Base-by-base conservation (phyloP, 371 early-diverging fungal genomes). In the Rhizomucor miehei region DNA sequence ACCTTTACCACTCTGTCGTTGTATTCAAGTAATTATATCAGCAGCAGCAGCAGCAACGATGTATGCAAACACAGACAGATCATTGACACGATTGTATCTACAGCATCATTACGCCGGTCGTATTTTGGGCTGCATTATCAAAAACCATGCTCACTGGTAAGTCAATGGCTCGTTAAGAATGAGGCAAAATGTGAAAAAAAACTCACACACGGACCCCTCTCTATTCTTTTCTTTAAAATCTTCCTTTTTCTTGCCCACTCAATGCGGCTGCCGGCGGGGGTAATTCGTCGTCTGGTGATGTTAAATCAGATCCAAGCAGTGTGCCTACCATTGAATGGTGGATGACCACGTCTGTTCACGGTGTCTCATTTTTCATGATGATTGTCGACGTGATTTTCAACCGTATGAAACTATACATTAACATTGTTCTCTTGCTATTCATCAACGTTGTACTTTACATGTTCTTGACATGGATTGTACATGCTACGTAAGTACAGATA, bases 71-170 rank as follows among this genome's bases (percentile, higher is more conserved):
- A 6, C n/a, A n/a, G n/a, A n/a, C n/a, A n/a, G n/a, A n/a, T 6
- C 13, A 23, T 13, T n/a, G 38, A 24, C 36, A 16, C 17, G 23
- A 24, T 43, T 20, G 38, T 16, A 40, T 16, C 2, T 36, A 40
- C 34, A 77, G 77, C 39, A 71, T 83, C 36, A 62, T 81, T 14
- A 81, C 81, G n/a, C 84, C 84, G 13, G 68, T 84, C 47, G 77
- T 84, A 14, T 84, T 65, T 52, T 84, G 84, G 84, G 67, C n/a
- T 9, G 49, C 14, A 41, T 75, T 54, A 54, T 69, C 51, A 37
- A 23, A 6, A 19, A 63, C 8, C 25, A 35, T 34, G 34, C 10
- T 25, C 3, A 24, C 13, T n/a, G 48, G 45, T 49, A 44, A 48
- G 51, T 17, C 0, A 14, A 16, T 51, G n/a, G n/a, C n/a, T n/a